Base-by-base conservation (phyloP, 2,329 filamentous ascomycete species). In the Penicillium sp. region DNA sequence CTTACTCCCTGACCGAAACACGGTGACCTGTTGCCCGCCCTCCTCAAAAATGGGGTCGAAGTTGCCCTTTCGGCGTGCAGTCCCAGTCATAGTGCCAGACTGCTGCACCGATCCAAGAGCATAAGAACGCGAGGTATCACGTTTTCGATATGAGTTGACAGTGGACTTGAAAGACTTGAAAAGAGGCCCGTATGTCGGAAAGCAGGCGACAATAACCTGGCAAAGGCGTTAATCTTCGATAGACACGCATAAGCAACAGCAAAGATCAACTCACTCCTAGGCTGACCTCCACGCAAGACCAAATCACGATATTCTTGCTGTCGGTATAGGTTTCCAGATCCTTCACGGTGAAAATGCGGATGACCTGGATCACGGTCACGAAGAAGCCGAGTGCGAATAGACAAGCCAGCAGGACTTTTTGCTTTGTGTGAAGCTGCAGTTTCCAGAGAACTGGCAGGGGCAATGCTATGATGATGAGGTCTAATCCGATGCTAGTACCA, bases 381-480 rank as follows among this genome's bases (percentile, higher is more conserved):
- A 82, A 81, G 47, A 78, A 66, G n/a, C 79, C 80, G 23, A 82
- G 70, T 2, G 71, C 70, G 61, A 81, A 81, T 27, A 81, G 67
- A 5, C 66, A 66, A 0, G 74, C 66, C 0, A 81, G 67, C 3
- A 77, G 70, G 3, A 74, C 53, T 40, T 65, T 67, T 36, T 67
- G 62, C 19, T 49, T 51, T 2, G 23, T 18, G 1, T 29, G 47
- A 4, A 67, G 55, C 35, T 57, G 56, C 1, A 67, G 53, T 23
- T 49, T 56, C 44, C 58, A 59, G 1, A 67, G 55, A 0, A 67
- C 64, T 7, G 64, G 65, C 7, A 67, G 51, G 9, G 64, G 64
- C 2, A 67, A 56, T 8, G 55, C 55, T 42, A 67, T 66, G 44
- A 67, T 66, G 18, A 65, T 34, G 2, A 64, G 7, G 39, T 67